Evolutionary conservation across 176 grass and related monocot species (phyloP), one percentile per base, ranked within the genome.

Genomic region (Carex parvula): DNA sequence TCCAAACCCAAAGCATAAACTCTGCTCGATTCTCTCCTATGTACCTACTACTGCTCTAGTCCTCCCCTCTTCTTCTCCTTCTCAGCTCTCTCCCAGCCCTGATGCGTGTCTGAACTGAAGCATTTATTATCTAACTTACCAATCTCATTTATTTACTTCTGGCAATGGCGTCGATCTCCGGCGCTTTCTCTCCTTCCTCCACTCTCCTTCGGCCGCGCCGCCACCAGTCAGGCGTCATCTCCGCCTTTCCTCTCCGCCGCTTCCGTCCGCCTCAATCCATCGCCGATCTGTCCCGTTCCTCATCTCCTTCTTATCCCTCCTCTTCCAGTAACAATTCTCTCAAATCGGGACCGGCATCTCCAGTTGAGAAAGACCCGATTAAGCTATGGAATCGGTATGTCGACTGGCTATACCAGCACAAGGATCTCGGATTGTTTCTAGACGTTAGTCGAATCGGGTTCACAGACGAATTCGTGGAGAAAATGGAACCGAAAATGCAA

Each of bases 381-480:
- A 93, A 84, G 53, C 91, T 96, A 22, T 99, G 97, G 97, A 86
- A 90, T 24, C 83, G 97, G 12, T 99, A 96, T 70, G 87, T 96
- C 6, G 90, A 96, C 71, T 99, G 97, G 97, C 81, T 99, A 8
- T 99, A 99, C 91, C 93, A 96, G 91, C 97, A 99, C 91, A 99
- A 99, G 93, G 91, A 94, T 60, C 97, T 99, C 6, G 93, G 93
- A 32, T 71, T 99, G 80, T 94, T 94, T 86, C 87, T 99, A 29
- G 97, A 99, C 81, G 93, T 99, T 60, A 99, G 97, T 84, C 88
- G 97, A 81, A 99, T 99, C 65, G 97, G 91, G 13, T 96, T 99
- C 89, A 93, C 91, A 0, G 93, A 91, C 5, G 91, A 99, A 54
- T 99, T 99, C 88, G 82, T 99, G 29, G 80, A 42, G 39, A 52